These are phyloP conservation scores for Phytophthora tentaculata DNA, from an alignment of 352 stramenopile species.

Conservation along the genomic window DNA sequence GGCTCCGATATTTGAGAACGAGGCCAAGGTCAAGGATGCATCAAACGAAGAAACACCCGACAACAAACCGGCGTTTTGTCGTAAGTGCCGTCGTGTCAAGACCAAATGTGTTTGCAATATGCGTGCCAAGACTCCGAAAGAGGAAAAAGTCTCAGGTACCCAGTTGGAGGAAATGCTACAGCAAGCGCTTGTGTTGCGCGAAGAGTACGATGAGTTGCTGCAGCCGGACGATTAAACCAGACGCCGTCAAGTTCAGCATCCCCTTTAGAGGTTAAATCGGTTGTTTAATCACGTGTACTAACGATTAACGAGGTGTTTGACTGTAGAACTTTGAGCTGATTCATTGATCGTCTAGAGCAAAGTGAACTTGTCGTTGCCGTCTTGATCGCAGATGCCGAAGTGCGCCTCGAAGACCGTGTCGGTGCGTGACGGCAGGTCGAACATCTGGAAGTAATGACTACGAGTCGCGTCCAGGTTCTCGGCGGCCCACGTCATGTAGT, in stretches of 20 bases:
- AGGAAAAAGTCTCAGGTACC: constrained; percentile 53
- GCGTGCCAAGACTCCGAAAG: constrained; percentile 23
- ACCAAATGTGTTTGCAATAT: constrained; percentile 70
- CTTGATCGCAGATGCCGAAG: constrained; percentile 49
- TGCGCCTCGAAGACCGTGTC: constrained; percentile 52
- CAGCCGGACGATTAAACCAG: constrained; percentile 35
- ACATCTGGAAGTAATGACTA: constrained; percentile 72
- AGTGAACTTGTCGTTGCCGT: constrained; percentile 50
- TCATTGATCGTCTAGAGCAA: constrained; percentile 21
- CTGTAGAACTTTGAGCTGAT: too few relatives aligned
- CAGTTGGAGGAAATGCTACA: constrained; percentile 75
- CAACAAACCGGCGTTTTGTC: constrained; percentile 49
- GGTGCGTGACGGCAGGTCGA: constrained; percentile 57
- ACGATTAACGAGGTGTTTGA: neutral
- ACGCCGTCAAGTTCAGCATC: neutral
- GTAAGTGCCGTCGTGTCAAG: constrained; percentile 69
- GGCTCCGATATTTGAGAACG: constrained; percentile 28
- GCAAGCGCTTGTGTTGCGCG: constrained; percentile 68
- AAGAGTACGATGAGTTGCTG: constrained; percentile 77
- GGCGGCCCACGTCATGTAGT: constrained; percentile 28
- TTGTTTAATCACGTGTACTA: neutral
- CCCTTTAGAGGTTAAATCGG: too few relatives aligned
- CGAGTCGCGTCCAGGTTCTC: constrained; percentile 39
- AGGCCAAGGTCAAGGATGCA: constrained; percentile 15
- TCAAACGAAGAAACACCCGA: constrained; percentile 15